phyloP scores from a whole-genome alignment of 805 yeast genomes.

The Barnettozyma wickerhamii region DNA sequence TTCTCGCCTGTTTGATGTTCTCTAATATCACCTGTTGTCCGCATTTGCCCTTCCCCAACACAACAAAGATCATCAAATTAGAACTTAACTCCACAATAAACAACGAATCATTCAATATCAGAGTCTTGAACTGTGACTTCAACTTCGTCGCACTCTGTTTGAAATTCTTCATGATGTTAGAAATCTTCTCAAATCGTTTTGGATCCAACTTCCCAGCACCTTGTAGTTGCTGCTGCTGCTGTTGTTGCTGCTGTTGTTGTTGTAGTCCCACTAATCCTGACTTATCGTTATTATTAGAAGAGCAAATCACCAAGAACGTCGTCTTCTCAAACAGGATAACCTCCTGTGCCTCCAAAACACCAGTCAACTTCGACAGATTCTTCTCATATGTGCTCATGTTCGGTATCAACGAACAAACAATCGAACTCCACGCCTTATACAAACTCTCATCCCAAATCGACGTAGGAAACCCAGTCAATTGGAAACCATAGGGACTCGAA shows the following conservation, averaged over 20 bases:
- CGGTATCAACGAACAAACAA: constrained; percentile 92
- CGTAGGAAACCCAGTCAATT: constrained; percentile 83
- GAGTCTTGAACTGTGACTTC: constrained; percentile 75
- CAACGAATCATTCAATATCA: constrained; percentile 58
- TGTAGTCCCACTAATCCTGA: not conserved
- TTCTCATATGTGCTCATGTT: constrained; percentile 79
- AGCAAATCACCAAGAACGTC: constrained; percentile 65
- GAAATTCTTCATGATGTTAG: constrained; percentile 89
- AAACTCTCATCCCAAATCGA: constrained; percentile 96
- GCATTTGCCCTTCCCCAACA: constrained; percentile 37
- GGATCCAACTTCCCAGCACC: constrained; percentile 81
- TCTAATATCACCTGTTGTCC: constrained; percentile 42
- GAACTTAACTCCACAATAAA: constrained; percentile 55
- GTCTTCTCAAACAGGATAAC: constrained; percentile 90
- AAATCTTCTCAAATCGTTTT: constrained; percentile 88
- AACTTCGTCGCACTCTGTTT: constrained; percentile 88
- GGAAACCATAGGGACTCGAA: constrained; percentile 64
- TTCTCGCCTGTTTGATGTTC: constrained; percentile 53
- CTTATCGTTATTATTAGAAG: constrained; percentile 30
- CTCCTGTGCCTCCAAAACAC: constrained; percentile 78
- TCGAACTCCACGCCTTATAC: constrained; percentile 95
- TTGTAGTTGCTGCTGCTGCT: too few species aligned
- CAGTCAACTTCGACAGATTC: constrained; percentile 67
- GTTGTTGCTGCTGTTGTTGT: too few species aligned
- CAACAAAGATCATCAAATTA: constrained; percentile 58